Conservation (phyloP, 495 filamentous ascomycete species). For the Apodospora peruviana region DNA sequence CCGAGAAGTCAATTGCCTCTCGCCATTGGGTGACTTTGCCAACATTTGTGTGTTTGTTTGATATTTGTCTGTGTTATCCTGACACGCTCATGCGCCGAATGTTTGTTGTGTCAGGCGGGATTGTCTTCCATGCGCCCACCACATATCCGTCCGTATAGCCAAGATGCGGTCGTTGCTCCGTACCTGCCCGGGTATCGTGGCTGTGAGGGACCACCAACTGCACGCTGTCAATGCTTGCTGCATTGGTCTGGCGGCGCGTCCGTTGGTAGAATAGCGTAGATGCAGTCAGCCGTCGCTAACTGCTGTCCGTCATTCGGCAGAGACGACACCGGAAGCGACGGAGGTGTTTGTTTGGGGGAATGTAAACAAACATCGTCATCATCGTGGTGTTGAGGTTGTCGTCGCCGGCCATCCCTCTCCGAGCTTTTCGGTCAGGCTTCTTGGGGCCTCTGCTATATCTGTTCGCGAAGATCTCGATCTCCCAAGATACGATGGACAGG, state of each 20-base stretch:
- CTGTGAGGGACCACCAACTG: background rate
- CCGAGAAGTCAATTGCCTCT: background rate
- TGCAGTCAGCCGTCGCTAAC: background rate
- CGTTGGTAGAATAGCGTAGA: too few species aligned
- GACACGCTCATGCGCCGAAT: background rate
- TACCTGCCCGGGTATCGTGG: background rate
- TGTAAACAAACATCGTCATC: conserved; percentile 20
- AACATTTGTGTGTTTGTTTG: background rate
- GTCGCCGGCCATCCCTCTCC: background rate
- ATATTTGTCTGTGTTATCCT: background rate
- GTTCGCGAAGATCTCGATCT: too few species aligned
- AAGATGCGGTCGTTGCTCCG: too few species aligned
- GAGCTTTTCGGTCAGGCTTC: too few species aligned
- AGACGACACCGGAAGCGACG: background rate
- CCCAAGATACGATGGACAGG: too few species aligned
- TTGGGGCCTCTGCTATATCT: too few species aligned
- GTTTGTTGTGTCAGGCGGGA: background rate
- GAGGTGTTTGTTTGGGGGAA: too few species aligned
- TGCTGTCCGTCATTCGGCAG: background rate
- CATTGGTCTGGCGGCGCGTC: too few species aligned
- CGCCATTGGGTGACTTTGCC: background rate
- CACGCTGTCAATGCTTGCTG: background rate
- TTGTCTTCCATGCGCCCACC: too few species aligned
- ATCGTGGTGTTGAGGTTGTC: too few species aligned
- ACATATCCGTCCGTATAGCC: too few species aligned